phyloP scores from a whole-genome alignment of 2,329 filamentous ascomycete species.

The Tolypocladium album region DNA sequence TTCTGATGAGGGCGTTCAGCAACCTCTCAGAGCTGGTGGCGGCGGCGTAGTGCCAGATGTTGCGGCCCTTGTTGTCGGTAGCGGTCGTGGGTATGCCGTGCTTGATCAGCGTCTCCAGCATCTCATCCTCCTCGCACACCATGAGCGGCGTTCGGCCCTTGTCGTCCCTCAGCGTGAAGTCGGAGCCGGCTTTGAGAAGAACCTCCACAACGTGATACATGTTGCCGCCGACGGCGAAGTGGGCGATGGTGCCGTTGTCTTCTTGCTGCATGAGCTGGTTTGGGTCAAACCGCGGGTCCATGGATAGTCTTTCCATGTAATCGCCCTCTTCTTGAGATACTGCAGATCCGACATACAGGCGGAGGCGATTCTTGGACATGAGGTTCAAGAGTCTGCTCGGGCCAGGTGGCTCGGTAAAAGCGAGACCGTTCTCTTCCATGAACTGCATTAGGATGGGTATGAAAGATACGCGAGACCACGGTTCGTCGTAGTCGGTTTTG shows the following conservation, averaged over 20 bases:
- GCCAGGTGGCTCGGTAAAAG: conserved; percentile 5
- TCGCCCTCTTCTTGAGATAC: conserved; percentile 14
- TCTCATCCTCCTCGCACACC: conserved; percentile 15
- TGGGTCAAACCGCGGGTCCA: conserved; percentile 19
- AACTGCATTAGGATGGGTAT: conserved; percentile 6
- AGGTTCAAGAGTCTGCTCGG: conserved; percentile 1
- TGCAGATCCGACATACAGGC: conserved; percentile 10
- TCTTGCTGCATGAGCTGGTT: conserved; percentile 9
- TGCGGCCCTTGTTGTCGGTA: conserved; percentile 18
- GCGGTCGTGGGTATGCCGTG: conserved; percentile 16
- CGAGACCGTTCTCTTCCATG: conserved; percentile 1
- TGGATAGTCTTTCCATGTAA: conserved; percentile 14
- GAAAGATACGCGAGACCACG: background rate
- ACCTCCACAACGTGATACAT: conserved; percentile 15
- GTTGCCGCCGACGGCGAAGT: conserved; percentile 16
- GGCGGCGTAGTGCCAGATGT: conserved; percentile 26
- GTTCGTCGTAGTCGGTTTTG: background rate
- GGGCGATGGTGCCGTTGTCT: conserved; percentile 16
- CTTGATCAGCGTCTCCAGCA: conserved; percentile 16
- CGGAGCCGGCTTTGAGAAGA: conserved; percentile 15
- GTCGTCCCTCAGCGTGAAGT: conserved; percentile 16
- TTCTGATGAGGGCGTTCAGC: conserved; percentile 17
- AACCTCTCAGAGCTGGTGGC: conserved; percentile 18
- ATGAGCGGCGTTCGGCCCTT: conserved; percentile 24
- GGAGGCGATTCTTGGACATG: conserved; percentile 10